These are phyloP conservation scores for Blastobotrys americana DNA, from an alignment of 805 yeast genomes.

Conservation along the genomic window DNA sequence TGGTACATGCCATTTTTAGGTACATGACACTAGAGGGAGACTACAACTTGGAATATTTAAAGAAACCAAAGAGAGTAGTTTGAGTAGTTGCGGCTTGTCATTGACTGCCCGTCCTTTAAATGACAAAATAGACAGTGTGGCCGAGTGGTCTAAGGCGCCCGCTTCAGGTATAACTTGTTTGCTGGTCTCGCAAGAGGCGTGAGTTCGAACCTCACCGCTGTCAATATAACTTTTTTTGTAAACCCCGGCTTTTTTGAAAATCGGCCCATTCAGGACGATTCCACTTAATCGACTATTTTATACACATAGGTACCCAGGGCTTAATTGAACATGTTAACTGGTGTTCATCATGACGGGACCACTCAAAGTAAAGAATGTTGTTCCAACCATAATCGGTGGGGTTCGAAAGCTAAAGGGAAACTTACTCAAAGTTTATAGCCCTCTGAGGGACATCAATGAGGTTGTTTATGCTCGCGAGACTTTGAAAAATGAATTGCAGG, in stretches of 20 bases:
- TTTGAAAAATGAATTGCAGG: not conserved
- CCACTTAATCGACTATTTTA: no score
- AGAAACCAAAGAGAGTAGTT: no score
- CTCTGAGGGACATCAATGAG: not conserved
- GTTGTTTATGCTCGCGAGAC: not conserved
- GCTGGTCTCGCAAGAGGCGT: constrained; percentile 1
- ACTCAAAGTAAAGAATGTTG: not conserved
- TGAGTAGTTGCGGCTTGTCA: no score
- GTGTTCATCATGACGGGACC: no score
- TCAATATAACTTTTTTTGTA: not conserved
- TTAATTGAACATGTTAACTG: no score
- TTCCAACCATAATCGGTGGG: not conserved
- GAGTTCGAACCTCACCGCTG: not conserved
- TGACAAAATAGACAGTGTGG: not conserved
- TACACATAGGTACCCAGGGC: no score
- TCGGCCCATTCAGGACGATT: no score
- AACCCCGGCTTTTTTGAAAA: no score
- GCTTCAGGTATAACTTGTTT: not conserved
- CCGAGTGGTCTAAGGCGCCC: constrained; percentile 1
- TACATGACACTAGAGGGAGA: no score
- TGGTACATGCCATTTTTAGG: no score
- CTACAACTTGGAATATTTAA: no score
- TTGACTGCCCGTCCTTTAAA: no score
- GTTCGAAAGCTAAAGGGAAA: not conserved
- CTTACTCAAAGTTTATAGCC: not conserved